Evolutionary conservation across 2,329 filamentous ascomycete genomes (phyloP), one percentile per base, ranked within the genome.

Genomic region (Venturia nashicola): DNA sequence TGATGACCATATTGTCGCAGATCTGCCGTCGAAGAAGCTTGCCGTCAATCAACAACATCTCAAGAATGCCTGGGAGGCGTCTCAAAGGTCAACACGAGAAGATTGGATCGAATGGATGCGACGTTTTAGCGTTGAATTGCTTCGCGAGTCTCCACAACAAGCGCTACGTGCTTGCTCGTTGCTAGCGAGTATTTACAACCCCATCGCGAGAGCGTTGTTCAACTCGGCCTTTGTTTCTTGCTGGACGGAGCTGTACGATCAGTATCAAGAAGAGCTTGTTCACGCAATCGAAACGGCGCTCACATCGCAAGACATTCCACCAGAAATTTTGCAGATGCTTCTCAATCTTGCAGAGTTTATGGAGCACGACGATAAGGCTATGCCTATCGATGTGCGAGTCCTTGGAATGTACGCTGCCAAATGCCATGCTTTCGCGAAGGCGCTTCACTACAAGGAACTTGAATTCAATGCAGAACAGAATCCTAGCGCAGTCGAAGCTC

Each of bases 81-180:
- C 88, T 65, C 91, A 95, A 66, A 97, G 97, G 72, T 97, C 93
- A 0, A 99, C 94, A 11, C 91, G 92, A 70, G 94, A 99, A 72
- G 94, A 99, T 76, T 99, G 94, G 94, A 90, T 96, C 70, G 94
- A 99, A 74, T 99, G 94, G 94, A 91, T 99, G 76, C 86, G 95
- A 66, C 85, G 93, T 36, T 96, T 99, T 76, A 97, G 93, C 72
- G 93, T 96, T 42, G 96, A 96, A 64, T 81, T 99, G 8, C 82
- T 99, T 55, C 90, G 92, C 66, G 95, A 99, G 73, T 97, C 92
- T 1, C 95, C 94, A 3, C 96, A 97, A 68, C 94, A 97, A 71
- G 93, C 95, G 9, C 81, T 99, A 1, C 85, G 94, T 67, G 94
- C 94, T 54, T 99, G 95, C 73, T 94, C 93, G 46, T 90, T 89